A percentile compares a stretch with the other conserved stretches of the same genome.
Conservation (phyloP, 331 rosid species). For the Quercus lobata region DNA sequence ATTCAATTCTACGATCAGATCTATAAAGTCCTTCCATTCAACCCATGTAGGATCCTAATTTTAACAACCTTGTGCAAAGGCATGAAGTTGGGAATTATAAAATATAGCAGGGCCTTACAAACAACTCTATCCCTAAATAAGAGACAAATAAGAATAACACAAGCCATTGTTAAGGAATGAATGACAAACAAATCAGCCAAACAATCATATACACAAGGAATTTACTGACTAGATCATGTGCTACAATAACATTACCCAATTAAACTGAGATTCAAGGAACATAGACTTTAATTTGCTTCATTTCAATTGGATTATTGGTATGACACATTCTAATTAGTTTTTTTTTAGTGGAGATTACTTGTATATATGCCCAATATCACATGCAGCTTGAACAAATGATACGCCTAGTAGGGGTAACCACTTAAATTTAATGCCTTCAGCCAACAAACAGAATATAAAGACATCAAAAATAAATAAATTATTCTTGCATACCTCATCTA, state of each 20-base stretch:
- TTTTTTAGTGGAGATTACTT: not conserved
- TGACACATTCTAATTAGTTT: not conserved
- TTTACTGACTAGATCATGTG: not conserved
- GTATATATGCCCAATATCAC: not conserved
- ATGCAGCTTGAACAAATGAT: not conserved
- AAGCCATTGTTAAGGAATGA: not conserved
- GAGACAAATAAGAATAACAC: not conserved
- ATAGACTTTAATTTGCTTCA: not conserved
- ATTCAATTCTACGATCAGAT: no score
- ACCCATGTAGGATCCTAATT: no score
- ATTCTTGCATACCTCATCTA: slow-evolving; percentile 74
- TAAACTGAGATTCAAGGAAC: not conserved
- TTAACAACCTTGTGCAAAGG: not conserved
- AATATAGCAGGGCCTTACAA: not conserved
- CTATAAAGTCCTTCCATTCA: no score
- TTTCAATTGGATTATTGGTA: no score
- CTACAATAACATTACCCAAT: not conserved
- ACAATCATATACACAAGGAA: not conserved
- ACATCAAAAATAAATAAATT: not conserved
- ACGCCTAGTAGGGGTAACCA: not conserved
- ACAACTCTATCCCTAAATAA: not conserved
- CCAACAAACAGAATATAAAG: not conserved
- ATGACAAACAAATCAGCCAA: not conserved
- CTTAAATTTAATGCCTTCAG: not conserved
- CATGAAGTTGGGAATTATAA: not conserved